Evolutionary conservation across 805 yeast species (phyloP).

Genomic region (Nakazawaea peltata): DNA sequence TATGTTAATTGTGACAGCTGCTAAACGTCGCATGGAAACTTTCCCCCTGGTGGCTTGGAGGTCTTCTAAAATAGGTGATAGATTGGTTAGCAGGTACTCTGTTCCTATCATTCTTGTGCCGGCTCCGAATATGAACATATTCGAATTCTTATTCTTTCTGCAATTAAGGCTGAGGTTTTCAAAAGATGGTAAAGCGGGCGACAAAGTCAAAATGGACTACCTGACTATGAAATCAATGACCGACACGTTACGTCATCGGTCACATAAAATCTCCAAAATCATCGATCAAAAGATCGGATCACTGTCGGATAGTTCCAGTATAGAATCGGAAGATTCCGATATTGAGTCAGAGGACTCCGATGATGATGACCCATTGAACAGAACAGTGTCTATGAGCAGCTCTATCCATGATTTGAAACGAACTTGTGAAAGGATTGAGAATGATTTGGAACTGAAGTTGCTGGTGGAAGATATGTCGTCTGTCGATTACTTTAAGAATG

Average conservation of each 20-base stretch:
- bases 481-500: constrained; percentile 21
- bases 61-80: constrained; percentile 54
- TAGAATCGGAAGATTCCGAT: constrained; percentile 13
- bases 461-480: constrained; percentile 15
- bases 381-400: constrained; percentile 3
- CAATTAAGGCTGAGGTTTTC: constrained; percentile 19
- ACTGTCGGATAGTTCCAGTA: constrained; percentile 6
- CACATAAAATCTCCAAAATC: not conserved
- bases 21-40: constrained; percentile 23
- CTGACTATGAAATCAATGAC: constrained; percentile 1
- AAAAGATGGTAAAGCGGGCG: not conserved
- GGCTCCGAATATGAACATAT: constrained; percentile 45
- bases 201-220: constrained; percentile 8
- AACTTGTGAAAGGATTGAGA: constrained; percentile 17
- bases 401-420: constrained; percentile 15
- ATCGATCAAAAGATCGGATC: not conserved
- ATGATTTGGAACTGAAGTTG: constrained; percentile 18
- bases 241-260: constrained; percentile 8
- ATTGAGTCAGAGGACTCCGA: constrained; percentile 4
- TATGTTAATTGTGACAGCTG: constrained; percentile 44
- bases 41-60: constrained; percentile 44
- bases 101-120: constrained; percentile 66
- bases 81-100: constrained; percentile 55
- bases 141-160: constrained; percentile 36
- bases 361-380: not conserved